These are phyloP conservation scores for Curvularia verruculosa DNA, from an alignment of 2,329 filamentous ascomycete species.

Conservation along the genomic window DNA sequence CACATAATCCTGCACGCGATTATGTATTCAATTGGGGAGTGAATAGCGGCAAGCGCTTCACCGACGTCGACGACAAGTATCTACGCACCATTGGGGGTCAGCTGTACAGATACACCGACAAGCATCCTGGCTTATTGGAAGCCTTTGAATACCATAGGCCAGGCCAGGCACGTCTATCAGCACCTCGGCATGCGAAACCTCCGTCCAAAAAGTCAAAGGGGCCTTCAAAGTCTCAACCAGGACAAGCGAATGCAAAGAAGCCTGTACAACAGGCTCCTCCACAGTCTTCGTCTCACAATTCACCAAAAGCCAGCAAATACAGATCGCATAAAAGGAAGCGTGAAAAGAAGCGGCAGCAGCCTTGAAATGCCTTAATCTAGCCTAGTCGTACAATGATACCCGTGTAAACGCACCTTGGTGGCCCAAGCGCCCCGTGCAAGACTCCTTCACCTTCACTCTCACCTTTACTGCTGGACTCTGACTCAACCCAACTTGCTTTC, in stretches of 20 bases:
- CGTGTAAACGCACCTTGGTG: slow-evolving; percentile 5
- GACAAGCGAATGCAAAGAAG: neutral
- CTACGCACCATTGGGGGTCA: slow-evolving; percentile 32
- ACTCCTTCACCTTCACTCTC: neutral
- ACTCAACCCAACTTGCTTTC: too few relatives aligned
- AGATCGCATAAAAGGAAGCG: slow-evolving; percentile 15
- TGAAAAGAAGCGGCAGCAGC: slow-evolving; percentile 23
- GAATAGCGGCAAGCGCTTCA: slow-evolving; percentile 25
- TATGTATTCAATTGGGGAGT: slow-evolving; percentile 31
- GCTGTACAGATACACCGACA: slow-evolving; percentile 23
- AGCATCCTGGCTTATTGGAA: slow-evolving; percentile 27
- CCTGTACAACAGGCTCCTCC: neutral
- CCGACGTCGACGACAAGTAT: slow-evolving; percentile 28
- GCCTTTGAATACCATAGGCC: slow-evolving; percentile 35
- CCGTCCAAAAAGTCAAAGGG: slow-evolving; percentile 5
- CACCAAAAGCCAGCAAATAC: slow-evolving; percentile 7
- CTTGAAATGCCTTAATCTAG: slow-evolving; percentile 25
- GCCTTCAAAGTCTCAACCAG: neutral
- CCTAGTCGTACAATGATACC: slow-evolving; percentile 6
- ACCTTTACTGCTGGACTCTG: too few relatives aligned
- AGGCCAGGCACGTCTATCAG: slow-evolving; percentile 19
- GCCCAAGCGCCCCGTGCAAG: slow-evolving; percentile 1
- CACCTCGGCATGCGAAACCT: neutral
- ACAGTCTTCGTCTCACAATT: neutral
- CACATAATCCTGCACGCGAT: slow-evolving; percentile 18